Conservation (phyloP, 768 basidiomycete species). For the Auricularia auricula-judae region DNA sequence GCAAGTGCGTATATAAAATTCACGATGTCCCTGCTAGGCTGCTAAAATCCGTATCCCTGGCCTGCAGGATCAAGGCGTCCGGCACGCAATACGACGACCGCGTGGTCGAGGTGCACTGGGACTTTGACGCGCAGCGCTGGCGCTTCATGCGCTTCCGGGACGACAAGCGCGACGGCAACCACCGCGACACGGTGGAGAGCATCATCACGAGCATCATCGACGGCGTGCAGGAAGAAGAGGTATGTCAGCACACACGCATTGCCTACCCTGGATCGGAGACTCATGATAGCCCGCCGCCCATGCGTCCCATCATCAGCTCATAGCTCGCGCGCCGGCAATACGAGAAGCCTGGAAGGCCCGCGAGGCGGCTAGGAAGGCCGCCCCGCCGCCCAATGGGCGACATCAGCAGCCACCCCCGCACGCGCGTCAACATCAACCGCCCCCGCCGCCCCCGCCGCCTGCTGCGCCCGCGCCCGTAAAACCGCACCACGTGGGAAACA, state of each 20-base stretch:
- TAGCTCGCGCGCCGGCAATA: conserved; percentile 51
- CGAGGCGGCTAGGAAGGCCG: background rate
- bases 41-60: background rate
- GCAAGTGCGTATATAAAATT: conserved; percentile 44
- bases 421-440: conserved; percentile 14
- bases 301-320: conserved; percentile 34
- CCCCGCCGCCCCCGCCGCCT: conserved; percentile 14
- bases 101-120: conserved; percentile 92
- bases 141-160: conserved; percentile 88
- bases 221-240: conserved; percentile 82
- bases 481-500: background rate
- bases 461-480: background rate
- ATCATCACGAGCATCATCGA: conserved; percentile 88
- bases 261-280: background rate
- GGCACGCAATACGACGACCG: conserved; percentile 89
- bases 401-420: conserved; percentile 24
- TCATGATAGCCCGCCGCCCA: background rate
- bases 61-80: conserved; percentile 62
- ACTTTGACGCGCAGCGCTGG: conserved; percentile 50
- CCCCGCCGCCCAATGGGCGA: conserved; percentile 11
- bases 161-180: conserved; percentile 92
- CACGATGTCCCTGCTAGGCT: background rate
- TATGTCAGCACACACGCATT: conserved; percentile 27
- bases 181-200: conserved; percentile 69
- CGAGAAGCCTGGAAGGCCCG: conserved; percentile 69